Base-by-base conservation (phyloP, 306 rosid species). In the Ochetophila trinervis region DNA sequence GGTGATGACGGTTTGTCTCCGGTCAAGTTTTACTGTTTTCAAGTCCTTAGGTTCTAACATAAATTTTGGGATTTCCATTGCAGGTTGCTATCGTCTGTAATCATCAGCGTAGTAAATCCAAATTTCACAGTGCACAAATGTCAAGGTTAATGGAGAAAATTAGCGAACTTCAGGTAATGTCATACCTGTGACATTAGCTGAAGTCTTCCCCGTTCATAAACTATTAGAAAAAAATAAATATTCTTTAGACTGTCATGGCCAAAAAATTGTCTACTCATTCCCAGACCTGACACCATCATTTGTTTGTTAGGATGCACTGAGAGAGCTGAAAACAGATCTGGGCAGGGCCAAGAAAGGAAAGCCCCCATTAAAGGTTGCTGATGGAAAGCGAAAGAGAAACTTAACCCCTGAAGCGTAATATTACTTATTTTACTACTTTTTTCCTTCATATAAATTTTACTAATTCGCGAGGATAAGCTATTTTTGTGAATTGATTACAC, bases 51-150 rank as follows among this genome's bases (percentile, higher is more conserved):
- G 60, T 70, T 56, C 63, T 60, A 78, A 70, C 62, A 60, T 23
- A 20, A 20, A 27, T 27, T 55, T 70, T 27, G 73, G 53, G 57
- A 59, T 60, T 70, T 73, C 76, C 17, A 14, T 74, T 64, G 57
- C 86, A 94, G 99, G 99, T 94, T 73, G 99, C 99, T 27, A 94
- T 94, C 68, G 90, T 94, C 60, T 94, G 97, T 85, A 94, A 94
- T 73, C 99, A 94, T 82, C 99, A 94, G 59, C 91, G 97, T n/a
- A 87, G 85, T 54, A 88, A 89, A 64, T 91, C 98, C 20, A 91
- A 91, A 77, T 83, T 95, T 59, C 98, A 91, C 22, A 70, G 55
- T 70, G 82, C 95, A 19, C 98, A 91, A 61, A 91, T 89, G 92
- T 73, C 90, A 12, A 89, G 62, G 79, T 79, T 91, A 70, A 83